phyloP scores from a whole-genome alignment of 176 grass and related monocot genomes.

The Bothriochloa decipiens region DNA sequence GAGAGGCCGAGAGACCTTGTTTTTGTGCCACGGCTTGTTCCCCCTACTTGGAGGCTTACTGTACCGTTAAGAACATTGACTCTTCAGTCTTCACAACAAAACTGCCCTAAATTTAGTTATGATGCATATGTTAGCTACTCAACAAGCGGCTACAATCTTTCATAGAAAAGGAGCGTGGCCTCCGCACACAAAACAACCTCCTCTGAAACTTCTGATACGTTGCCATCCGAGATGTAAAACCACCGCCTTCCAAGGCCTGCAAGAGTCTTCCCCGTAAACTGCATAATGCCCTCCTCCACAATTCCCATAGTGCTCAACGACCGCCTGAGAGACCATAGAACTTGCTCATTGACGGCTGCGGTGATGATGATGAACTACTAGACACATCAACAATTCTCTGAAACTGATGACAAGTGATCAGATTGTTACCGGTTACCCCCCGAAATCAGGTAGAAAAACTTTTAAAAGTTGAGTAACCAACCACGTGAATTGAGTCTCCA shows the following conservation, averaged over 20 bases:
- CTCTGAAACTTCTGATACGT: conserved; percentile 68
- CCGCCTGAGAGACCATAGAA: conserved; percentile 63
- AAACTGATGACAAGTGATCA: not conserved
- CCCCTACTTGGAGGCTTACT: not conserved
- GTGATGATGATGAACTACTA: not conserved
- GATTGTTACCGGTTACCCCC: not conserved
- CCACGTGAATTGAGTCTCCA: conserved; percentile 7
- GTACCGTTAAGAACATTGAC: too few species aligned
- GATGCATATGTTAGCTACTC: conserved; percentile 19
- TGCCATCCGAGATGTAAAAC: conserved; percentile 81
- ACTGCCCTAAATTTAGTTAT: not conserved
- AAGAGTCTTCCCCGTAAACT: conserved; percentile 48
- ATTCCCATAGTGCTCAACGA: conserved; percentile 84
- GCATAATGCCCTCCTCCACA: conserved; percentile 85
- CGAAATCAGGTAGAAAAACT: not conserved
- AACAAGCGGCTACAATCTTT: conserved; percentile 52
- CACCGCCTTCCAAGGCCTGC: conserved; percentile 41
- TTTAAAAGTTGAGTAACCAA: conserved; percentile 26
- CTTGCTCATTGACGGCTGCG: conserved; percentile 22
- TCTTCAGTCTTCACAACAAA: too few species aligned
- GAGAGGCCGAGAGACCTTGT: not conserved
- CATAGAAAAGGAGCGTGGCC: conserved; percentile 87
- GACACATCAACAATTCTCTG: conserved; percentile 35
- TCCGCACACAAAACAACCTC: conserved; percentile 68
- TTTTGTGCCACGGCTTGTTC: not conserved